Percentiles rank a stretch among this genome's conserved stretches.
phyloP scores from a whole-genome alignment of 345 rosid species.

The Noccaea bulbosa region DNA sequence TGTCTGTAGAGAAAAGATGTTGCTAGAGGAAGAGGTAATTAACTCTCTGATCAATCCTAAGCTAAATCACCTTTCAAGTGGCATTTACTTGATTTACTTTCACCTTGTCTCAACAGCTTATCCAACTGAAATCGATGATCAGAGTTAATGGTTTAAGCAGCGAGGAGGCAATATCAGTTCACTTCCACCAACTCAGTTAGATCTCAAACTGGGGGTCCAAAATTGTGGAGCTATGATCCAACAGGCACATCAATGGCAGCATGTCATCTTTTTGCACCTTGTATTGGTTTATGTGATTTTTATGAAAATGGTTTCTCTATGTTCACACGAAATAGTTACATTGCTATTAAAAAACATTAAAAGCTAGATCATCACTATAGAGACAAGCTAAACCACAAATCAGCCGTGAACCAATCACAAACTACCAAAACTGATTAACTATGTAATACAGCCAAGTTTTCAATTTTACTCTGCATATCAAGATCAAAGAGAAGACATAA shows the following conservation, averaged over 20 bases:
- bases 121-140: constrained; percentile 31
- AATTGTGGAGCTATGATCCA: neutral
- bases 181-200: neutral
- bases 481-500: neutral
- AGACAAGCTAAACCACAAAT: neutral
- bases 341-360: neutral
- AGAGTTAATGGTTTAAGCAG: constrained; percentile 20
- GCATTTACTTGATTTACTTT: neutral
- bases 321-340: neutral
- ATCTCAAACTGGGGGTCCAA: neutral
- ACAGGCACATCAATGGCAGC: neutral
- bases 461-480: neutral
- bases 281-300: neutral
- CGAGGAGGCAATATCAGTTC: neutral
- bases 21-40: constrained; percentile 83
- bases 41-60: neutral
- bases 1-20: constrained; percentile 66
- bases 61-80: neutral
- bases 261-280: neutral
- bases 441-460: neutral
- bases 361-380: no score
- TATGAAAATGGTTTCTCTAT: neutral
- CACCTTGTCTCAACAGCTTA: constrained; percentile 32
- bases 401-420: neutral
- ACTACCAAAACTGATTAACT: neutral